Evolutionary conservation across 208 protist genomes (phyloP), one percentile per base, ranked within the genome.

Genomic region (Crithidia brevicula): DNA sequence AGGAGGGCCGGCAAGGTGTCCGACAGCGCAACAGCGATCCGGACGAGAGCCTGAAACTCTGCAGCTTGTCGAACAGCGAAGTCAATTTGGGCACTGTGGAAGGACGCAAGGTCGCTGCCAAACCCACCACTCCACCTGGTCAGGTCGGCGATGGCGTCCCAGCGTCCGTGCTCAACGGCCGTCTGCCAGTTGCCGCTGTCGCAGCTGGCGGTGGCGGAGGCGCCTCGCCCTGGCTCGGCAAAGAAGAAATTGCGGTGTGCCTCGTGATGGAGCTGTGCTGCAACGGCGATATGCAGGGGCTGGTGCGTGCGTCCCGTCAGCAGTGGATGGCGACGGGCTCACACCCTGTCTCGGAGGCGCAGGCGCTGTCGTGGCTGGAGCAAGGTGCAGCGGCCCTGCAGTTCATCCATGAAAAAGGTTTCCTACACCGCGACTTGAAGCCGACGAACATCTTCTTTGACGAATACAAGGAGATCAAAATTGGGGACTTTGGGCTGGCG

Each of bases 371-470:
- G 27, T 97, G 92, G 89, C 88, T 94, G 51, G 72, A 82, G 59
- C 92, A 97, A 78, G 88, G 81, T 27, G 77, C 81, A 33, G 69
- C 68, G 0, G 89, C 92, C 20, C 79, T 97, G 22, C 52, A 88
- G 46, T 95, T 89, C 57, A 93, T 97, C 60, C 92, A 97, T 62
- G 72, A 76, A 0, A 83, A 90, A 50, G 92, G 89, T 11, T 95
- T 93, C 59, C 42, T 95, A 20, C 92, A 97, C 68, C 85, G 93
- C 40, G 93, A 97, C 52, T 34, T 97, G 53, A 97, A 97, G 71
- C 91, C 93, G 7, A 94, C 86, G 18, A 97, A 97, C 67, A 89
- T 97, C 30, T 96, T 97, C 60, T 92, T 97, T 66, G 89, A 92
- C 50, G 74, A 73, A 31, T 47, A 88, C 50, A 75, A 72, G 22